Evolutionary conservation across 768 basidiomycete genomes (phyloP).

Genomic region (Pleurotus giganteus): DNA sequence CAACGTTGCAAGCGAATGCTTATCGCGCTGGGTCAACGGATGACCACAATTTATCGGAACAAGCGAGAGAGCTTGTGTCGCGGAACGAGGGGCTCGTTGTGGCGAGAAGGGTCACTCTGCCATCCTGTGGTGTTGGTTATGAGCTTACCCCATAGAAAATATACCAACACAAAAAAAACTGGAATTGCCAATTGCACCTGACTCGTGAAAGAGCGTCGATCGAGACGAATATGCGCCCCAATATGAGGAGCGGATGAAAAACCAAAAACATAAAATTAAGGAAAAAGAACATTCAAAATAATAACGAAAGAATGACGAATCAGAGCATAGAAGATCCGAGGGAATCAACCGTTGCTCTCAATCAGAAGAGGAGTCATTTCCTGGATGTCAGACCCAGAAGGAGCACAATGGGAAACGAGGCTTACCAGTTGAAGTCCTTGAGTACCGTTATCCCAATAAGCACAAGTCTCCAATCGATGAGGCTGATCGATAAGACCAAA

Average conservation of each 20-base stretch:
- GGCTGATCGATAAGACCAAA: constrained; percentile 5
- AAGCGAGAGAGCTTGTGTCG: background rate
- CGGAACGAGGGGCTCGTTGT: constrained; percentile 1
- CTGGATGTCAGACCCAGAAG: constrained; percentile 3
- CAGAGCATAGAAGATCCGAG: background rate
- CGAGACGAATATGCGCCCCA: background rate
- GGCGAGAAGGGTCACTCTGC: constrained; percentile 7
- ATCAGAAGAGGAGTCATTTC: constrained; percentile 5
- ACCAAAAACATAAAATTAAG: background rate
- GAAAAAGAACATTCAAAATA: background rate
- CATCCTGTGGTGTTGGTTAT: constrained; percentile 6
- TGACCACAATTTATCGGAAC: constrained; percentile 7
- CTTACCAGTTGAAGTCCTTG: constrained; percentile 1
- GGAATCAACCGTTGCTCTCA: background rate
- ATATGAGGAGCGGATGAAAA: background rate
- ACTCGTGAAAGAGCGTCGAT: background rate
- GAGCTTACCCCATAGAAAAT: background rate
- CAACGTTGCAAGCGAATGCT: background rate
- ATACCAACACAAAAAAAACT: constrained; percentile 1
- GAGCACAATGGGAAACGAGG: constrained; percentile 9
- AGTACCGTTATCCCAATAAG: constrained; percentile 7
- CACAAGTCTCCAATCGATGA: constrained; percentile 6
- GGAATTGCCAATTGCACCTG: constrained; percentile 6
- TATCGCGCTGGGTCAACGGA: constrained; percentile 1
- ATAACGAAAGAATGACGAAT: background rate